Percentiles rank a stretch among this genome's conserved stretches.
Evolutionary conservation across 371 early-diverging fungal genomes (phyloP).

Genomic region (Basidiobolus heterosporus): DNA sequence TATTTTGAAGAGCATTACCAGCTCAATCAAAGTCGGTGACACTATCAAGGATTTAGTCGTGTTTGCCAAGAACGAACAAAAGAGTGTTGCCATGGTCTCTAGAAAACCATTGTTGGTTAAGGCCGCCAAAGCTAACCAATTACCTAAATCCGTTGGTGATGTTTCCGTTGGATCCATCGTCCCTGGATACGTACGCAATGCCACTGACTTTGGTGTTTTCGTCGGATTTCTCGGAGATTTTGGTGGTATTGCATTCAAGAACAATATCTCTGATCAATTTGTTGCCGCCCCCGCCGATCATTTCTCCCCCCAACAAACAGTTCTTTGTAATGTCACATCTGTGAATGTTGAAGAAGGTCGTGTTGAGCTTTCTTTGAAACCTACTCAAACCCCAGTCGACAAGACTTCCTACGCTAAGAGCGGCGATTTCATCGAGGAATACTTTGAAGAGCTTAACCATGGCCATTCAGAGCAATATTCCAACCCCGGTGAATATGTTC

Average conservation of each 20-base stretch:
- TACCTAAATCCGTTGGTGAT: conserved; percentile 10
- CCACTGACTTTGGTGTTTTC: conserved; percentile 34
- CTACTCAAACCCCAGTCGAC: conserved; percentile 18
- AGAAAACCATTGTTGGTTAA: conserved; percentile 37
- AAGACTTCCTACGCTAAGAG: conserved; percentile 15
- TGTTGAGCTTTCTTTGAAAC: conserved; percentile 37
- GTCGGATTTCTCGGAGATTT: conserved; percentile 37
- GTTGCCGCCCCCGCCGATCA: conserved; percentile 24
- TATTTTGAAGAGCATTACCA: conserved; percentile 20
- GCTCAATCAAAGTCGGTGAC: conserved; percentile 20
- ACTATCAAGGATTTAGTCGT: conserved; percentile 33
- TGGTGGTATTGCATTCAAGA: conserved; percentile 16
- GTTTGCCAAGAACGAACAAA: conserved; percentile 19
- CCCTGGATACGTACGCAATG: conserved; percentile 35
- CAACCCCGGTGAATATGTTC: conserved; percentile 17
- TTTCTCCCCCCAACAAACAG: conserved; percentile 39
- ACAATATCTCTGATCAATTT: conserved; percentile 36
- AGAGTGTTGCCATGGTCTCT: conserved; percentile 25
- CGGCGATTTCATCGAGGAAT: conserved; percentile 25
- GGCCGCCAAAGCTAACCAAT: conserved; percentile 22
- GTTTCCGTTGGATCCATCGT: conserved; percentile 25
- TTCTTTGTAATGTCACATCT: conserved; percentile 28
- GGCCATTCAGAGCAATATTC: conserved; percentile 7
- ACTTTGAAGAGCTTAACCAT: conserved; percentile 23
- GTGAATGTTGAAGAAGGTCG: conserved; percentile 20